Evolutionary conservation across 306 rosid genomes (phyloP).

Genomic region (Nissolia schottii): DNA sequence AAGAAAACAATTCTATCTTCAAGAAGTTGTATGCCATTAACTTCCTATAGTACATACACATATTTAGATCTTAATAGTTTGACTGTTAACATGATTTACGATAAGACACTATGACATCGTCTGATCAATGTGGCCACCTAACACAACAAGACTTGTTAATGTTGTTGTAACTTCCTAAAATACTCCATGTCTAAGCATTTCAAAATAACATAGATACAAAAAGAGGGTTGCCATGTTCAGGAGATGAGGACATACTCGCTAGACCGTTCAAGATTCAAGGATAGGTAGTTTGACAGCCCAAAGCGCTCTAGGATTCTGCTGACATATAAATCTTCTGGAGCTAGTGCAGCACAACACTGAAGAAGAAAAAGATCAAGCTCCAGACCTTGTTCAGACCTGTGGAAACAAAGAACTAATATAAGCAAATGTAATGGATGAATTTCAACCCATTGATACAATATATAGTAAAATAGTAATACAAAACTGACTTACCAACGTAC

Average conservation of each 20-base stretch:
- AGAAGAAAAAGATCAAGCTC: constrained; percentile 96
- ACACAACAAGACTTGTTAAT: not conserved
- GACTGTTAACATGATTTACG: not conserved
- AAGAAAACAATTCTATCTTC: constrained; percentile 4
- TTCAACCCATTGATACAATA: constrained; percentile 15
- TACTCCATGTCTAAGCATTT: not conserved
- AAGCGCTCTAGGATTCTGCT: constrained; percentile 81
- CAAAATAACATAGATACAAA: constrained; percentile 3
- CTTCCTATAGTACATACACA: not conserved
- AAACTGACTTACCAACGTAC: constrained; percentile 70
- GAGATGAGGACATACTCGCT: constrained; percentile 55
- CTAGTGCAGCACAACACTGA: constrained; percentile 91
- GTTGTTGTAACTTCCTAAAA: not conserved
- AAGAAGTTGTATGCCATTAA: not conserved
- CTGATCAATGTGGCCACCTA: not conserved
- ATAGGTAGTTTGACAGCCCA: constrained; percentile 66
- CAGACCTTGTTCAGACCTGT: constrained; percentile 92
- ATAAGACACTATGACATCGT: not conserved
- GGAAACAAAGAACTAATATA: constrained; percentile 14
- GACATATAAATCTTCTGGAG: constrained; percentile 78
- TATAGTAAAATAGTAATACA: constrained; percentile 12
- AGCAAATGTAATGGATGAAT: not conserved
- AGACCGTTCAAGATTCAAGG: constrained; percentile 57
- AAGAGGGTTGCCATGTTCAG: constrained; percentile 17
- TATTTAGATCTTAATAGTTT: not conserved